Evolutionary conservation across 139 green algal species (phyloP).

Genomic region (Picochlorum sp.): DNA sequence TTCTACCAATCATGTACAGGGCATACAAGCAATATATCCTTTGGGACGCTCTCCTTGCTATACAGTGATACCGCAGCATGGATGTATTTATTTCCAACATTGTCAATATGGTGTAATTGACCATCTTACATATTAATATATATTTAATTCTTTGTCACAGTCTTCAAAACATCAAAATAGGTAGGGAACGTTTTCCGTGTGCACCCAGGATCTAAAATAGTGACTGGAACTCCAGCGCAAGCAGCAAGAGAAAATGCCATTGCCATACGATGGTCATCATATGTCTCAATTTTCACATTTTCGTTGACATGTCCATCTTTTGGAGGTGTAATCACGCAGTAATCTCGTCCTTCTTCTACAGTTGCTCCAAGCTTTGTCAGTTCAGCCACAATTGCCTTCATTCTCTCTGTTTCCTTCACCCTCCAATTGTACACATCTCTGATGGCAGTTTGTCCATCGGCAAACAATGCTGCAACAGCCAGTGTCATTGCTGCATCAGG

Average conservation of each 20-base stretch:
- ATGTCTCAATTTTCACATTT: constrained; percentile 73
- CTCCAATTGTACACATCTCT: constrained; percentile 96
- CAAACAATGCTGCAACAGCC: constrained; percentile 91
- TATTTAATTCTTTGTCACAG: constrained; percentile 38
- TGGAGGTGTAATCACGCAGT: constrained; percentile 92
- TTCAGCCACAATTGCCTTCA: constrained; percentile 94
- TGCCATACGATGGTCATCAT: constrained; percentile 94
- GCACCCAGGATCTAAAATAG: constrained; percentile 86
- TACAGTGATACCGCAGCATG: not conserved
- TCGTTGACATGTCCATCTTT: constrained; percentile 5
- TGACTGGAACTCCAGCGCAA: constrained; percentile 59
- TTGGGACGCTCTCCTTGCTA: constrained; percentile 4
- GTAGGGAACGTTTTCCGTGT: constrained; percentile 90
- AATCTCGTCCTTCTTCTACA: constrained; percentile 86
- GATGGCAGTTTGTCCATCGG: constrained; percentile 73
- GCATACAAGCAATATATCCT: constrained; percentile 14
- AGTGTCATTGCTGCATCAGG: constrained; percentile 98
- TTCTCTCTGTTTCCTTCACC: constrained; percentile 99
- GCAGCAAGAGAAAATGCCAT: constrained; percentile 86
- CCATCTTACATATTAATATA: not conserved
- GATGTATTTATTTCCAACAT: not conserved
- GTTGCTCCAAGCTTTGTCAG: constrained; percentile 77
- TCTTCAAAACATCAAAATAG: constrained; percentile 79
- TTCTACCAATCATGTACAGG: constrained; percentile 9
- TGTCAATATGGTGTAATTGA: not conserved